phyloP scores from a whole-genome alignment of 768 basidiomycete genomes.

The Rhodotorula diobovata region DNA sequence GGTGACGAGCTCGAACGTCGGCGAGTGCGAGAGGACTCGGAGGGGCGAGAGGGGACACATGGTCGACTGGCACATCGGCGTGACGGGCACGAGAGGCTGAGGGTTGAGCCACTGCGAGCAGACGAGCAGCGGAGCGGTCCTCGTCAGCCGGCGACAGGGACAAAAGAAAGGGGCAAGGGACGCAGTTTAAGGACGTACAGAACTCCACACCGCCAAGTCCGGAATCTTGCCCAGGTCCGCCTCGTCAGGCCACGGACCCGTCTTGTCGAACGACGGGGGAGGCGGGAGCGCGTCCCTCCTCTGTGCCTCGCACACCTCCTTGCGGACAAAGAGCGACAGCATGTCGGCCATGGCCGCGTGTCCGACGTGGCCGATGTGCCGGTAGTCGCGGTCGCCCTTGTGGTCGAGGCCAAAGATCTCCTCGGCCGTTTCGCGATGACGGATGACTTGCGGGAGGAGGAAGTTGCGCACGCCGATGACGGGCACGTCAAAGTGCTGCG shows the following conservation, averaged over 20 bases:
- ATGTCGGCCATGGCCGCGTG: constrained; percentile 28
- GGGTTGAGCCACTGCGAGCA: constrained; percentile 16
- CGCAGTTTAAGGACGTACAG: constrained; percentile 1
- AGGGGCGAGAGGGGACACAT: constrained; percentile 10
- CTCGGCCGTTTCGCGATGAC: constrained; percentile 12
- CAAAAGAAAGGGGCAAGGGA: not conserved
- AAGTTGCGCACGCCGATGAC: constrained; percentile 31
- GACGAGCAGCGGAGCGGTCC: not conserved
- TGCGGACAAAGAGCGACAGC: constrained; percentile 27
- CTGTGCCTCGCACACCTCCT: constrained; percentile 24
- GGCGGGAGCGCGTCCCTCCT: not conserved
- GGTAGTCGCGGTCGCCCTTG: constrained; percentile 16
- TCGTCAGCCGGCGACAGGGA: too few relatives aligned
- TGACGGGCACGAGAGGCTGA: constrained; percentile 3
- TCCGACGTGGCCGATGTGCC: constrained; percentile 10
- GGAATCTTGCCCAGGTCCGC: constrained; percentile 17
- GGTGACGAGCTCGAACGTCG: constrained; percentile 9
- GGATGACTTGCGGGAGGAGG: constrained; percentile 28
- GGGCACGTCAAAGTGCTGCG: constrained; percentile 24
- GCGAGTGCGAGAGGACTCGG: constrained; percentile 6
- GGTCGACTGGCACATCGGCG: constrained; percentile 12
- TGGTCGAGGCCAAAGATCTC: constrained; percentile 6
- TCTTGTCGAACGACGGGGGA: not conserved
- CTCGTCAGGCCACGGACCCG: not conserved
- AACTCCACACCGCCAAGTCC: constrained; percentile 2